A percentile compares a stretch with the other conserved stretches of the same genome.
These are phyloP conservation scores for Pulveroboletus ravenelii DNA, from an alignment of 768 basidiomycete genomes.

Conservation along the genomic window DNA sequence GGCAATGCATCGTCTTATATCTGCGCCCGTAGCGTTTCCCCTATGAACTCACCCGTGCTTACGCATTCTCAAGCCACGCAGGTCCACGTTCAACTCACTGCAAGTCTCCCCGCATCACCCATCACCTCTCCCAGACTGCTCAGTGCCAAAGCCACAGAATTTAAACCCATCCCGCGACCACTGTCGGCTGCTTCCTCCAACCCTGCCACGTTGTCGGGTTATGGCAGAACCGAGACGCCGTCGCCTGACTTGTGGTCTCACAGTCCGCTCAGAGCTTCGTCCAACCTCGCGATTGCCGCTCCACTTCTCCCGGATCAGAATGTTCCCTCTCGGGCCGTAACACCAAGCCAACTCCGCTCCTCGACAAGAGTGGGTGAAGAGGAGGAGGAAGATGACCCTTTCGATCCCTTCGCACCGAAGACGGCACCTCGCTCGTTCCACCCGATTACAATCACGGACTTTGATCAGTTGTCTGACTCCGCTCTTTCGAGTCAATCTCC, in stretches of 20 bases:
- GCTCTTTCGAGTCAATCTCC: slow-evolving; percentile 49
- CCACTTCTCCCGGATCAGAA: slow-evolving; percentile 76
- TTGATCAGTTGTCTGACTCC: slow-evolving; percentile 55
- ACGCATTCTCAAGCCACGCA: slow-evolving; percentile 53
- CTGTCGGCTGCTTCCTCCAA: slow-evolving; percentile 63
- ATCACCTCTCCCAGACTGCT: slow-evolving; percentile 79
- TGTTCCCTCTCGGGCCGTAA: slow-evolving; percentile 47
- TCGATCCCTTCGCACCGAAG: slow-evolving; percentile 64
- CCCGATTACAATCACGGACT: slow-evolving; percentile 59
- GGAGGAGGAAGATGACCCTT: slow-evolving; percentile 80
- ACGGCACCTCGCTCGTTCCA: slow-evolving; percentile 51
- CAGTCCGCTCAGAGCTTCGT: slow-evolving; percentile 58
- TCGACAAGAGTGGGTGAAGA: slow-evolving; percentile 55
- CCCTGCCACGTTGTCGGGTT: slow-evolving; percentile 44
- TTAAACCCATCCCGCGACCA: slow-evolving; percentile 79
- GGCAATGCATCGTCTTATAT: slow-evolving; percentile 54
- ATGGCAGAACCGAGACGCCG: slow-evolving; percentile 68
- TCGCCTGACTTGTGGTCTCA: slow-evolving; percentile 90
- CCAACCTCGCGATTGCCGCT: slow-evolving; percentile 88
- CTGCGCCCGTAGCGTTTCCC: slow-evolving; percentile 46
- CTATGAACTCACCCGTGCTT: slow-evolving; percentile 64
- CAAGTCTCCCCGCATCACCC: slow-evolving; percentile 80
- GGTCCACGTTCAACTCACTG: slow-evolving; percentile 58
- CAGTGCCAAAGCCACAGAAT: slow-evolving; percentile 87
- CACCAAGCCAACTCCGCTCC: slow-evolving; percentile 69